Evolutionary conservation across 2,329 filamentous ascomycete species (phyloP), one percentile per base, ranked within the genome.

Genomic region (Colletotrichum noveboracense): DNA sequence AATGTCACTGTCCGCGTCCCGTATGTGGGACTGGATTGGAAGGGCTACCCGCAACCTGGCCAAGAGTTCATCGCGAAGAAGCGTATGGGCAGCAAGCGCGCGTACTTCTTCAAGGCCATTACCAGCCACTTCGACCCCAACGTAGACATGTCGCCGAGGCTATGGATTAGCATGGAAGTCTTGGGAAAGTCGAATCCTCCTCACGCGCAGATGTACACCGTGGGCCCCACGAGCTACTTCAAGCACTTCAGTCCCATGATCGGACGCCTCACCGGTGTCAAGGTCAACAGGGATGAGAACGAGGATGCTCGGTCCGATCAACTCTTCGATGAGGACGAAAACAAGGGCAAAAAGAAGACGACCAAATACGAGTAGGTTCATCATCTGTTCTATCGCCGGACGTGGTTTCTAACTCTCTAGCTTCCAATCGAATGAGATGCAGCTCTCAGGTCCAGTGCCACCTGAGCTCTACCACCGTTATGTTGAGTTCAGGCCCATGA

Each of bases 371-470:
- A 97, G 93, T 94, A 87, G 78, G 92, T 86, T 7, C 28, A 28
- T n/a, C 12, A 24, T 21, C 16, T 28, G 4, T 6, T 16, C 28
- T 13, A 12, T 65, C n/a, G 30, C n/a, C 24, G 55, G 2, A 36
- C 4, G 14, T n/a, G 6, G 7, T 64, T 10, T 1, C 61, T 64
- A 8, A 64, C 32, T 26, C 6, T 32, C 9, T 18, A 96, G 94
- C 84, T 98, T 98, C 85, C 96, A 98, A 88, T 95, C 96, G 52
- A 96, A 95, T 82, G 94, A 98, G 83, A 93, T 98, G 80, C 96
- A 98, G 83, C 89, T 98, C 9, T 89, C 91, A 61, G 96, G 96
- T 0, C 96, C 96, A 0, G 93, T 97, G 0, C 96, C 96, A 0
- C 87, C 91, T 3, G 88, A 92, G 77, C 88, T 98, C 38, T 98